Evolutionary conservation across 208 protist genomes (phyloP).

Genomic region (Angomonas deanei): DNA sequence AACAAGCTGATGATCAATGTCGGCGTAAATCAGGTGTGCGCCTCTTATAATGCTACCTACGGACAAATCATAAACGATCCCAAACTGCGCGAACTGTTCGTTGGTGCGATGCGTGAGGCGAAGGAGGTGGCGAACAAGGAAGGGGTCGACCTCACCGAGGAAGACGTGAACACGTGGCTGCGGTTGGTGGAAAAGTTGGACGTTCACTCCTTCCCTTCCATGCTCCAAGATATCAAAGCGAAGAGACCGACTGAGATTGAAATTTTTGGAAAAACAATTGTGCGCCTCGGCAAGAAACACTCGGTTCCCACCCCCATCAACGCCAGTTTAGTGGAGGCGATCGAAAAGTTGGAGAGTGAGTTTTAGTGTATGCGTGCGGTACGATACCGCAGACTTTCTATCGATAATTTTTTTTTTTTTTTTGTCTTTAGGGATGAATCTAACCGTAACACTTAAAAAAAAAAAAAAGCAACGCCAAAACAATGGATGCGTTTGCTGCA

Average conservation of each 20-base stretch:
- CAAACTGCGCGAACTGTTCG: constrained; percentile 3
- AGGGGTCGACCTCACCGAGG: constrained; percentile 10
- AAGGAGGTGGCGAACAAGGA: constrained; percentile 6
- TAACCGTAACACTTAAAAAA: neutral
- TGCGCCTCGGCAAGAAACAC: constrained; percentile 16
- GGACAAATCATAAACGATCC: constrained; percentile 1
- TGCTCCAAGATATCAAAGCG: constrained; percentile 12
- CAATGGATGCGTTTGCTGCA: no score
- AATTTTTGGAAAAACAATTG: constrained; percentile 14
- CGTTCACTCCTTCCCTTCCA: constrained; percentile 13
- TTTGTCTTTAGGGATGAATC: neutral
- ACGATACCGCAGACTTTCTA: neutral
- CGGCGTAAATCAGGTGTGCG: constrained; percentile 12
- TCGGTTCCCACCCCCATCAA: constrained; percentile 7
- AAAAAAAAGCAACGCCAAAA: neutral
- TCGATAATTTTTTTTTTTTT: constrained; percentile 3
- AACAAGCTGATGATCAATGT: constrained; percentile 19
- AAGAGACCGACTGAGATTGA: constrained; percentile 14
- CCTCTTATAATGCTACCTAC: constrained; percentile 11
- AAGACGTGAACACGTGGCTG: constrained; percentile 15
- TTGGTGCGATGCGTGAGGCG: constrained; percentile 18
- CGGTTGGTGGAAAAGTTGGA: constrained; percentile 4
- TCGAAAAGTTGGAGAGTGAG: neutral
- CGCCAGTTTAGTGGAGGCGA: neutral
- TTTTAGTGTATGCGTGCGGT: neutral